Base-by-base conservation (phyloP, 768 basidiomycete species). In the Coprinopsis marcescibilis region DNA sequence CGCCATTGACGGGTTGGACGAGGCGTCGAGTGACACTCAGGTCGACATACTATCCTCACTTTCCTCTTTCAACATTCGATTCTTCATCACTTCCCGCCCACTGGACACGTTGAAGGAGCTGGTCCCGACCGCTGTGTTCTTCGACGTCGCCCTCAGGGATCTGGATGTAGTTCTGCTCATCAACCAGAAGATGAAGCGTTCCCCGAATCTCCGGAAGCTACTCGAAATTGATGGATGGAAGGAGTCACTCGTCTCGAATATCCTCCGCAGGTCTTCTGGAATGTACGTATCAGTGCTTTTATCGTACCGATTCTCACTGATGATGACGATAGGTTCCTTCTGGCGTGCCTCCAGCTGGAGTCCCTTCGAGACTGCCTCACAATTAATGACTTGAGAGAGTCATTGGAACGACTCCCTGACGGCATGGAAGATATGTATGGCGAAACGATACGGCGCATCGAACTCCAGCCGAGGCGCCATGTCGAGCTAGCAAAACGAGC, bases 1-100 rank as follows among this genome's bases (percentile, higher is more conserved):
- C 41, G 19, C 30, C 24, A 4, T 43, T 6, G 41, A 43, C 17
- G 41, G 41, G n/a, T n/a, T 43, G 26, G 41, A 43, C 21, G 41
- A 43, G 30, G 41, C 26, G 4, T 4, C 4, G 25, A n/a, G 5
- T 12, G 41, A 43, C 41, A 17, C 19, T 4, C 41, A 43, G 30
- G 7, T 27, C 26, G 26, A 43, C 5, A 24, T 43, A 11, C 26
- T 30, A 12, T 4, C n/a, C 26, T 12, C 19, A 13, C 14, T 43
- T 11, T 10, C 24, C 6, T 29, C 24, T 27, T 11, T 43, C 4
- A 4, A 27, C 5, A 27, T 6, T 4, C 7, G 19, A 5, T 30
- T 43, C 19, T 19, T 30, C 26, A 6, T 43, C 19, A 43, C 41
- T 4, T 43, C 41, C 3, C 41, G 41, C 4, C 41, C 41, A 27